Percentiles rank a stretch among this genome's conserved stretches.
These are phyloP conservation scores for Fallopia convolvulus DNA, from an alignment of 148 eudicot species.

Conservation along the genomic window DNA sequence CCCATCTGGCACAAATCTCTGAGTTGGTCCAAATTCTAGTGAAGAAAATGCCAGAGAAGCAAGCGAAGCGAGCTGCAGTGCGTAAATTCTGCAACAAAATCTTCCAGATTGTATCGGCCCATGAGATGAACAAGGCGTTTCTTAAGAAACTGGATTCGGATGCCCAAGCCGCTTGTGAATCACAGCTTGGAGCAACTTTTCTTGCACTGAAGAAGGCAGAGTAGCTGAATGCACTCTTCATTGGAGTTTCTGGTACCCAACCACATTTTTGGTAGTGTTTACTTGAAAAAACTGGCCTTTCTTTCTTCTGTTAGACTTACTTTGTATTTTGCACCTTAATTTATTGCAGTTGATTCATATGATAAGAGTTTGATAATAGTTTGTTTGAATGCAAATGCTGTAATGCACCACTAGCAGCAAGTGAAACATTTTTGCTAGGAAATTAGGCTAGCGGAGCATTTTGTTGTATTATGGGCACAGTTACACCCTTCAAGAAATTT, in stretches of 20 bases:
- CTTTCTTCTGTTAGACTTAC: background rate
- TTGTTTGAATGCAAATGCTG: background rate
- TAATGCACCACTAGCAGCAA: too few species aligned
- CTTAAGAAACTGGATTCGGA: slow-evolving; percentile 58
- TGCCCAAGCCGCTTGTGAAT: slow-evolving; percentile 52
- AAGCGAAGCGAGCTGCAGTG: slow-evolving; percentile 64
- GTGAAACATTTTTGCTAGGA: background rate
- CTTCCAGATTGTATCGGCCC: slow-evolving; percentile 42
- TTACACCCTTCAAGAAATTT: too few species aligned
- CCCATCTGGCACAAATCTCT: slow-evolving; percentile 39
- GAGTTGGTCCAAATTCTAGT: slow-evolving; percentile 48
- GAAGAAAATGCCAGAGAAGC: slow-evolving; percentile 72
- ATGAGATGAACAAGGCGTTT: slow-evolving; percentile 43
- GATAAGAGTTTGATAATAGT: background rate
- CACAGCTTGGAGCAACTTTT: slow-evolving; percentile 67
- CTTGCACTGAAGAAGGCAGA: slow-evolving; percentile 52
- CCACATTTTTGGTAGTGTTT: background rate
- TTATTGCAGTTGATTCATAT: background rate
- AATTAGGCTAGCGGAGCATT: background rate
- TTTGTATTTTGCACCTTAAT: background rate
- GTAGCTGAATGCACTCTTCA: background rate
- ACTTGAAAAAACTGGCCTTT: background rate
- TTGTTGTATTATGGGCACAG: background rate
- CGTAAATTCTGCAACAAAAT: slow-evolving; percentile 63
- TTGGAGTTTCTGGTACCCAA: background rate